Percentiles rank a stretch among this genome's conserved stretches.
These are phyloP conservation scores for Nematodospora anomalae DNA, from an alignment of 1,139 yeast genomes.

Conservation along the genomic window DNA sequence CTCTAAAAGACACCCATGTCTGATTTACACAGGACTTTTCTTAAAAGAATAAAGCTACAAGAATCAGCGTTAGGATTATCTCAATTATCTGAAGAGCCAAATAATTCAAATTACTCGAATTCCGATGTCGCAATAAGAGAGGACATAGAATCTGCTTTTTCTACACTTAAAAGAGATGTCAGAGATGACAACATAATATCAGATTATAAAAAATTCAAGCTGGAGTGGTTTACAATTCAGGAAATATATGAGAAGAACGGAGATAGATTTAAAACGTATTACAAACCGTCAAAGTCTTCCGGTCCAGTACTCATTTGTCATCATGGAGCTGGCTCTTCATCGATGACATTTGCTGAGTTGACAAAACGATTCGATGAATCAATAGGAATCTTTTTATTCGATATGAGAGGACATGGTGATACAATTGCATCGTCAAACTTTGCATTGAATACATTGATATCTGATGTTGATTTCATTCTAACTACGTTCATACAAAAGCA, in stretches of 20 bases:
- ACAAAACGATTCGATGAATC: conserved; percentile 28
- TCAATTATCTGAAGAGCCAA: conserved; percentile 29
- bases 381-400: conserved; percentile 65
- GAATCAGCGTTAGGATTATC: conserved; percentile 40
- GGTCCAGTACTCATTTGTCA: conserved; percentile 70
- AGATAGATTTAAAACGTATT: conserved; percentile 55
- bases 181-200: conserved; percentile 8
- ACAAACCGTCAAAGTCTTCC: conserved; percentile 48
- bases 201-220: conserved; percentile 15
- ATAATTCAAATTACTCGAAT: neutral
- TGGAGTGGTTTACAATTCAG: conserved; percentile 20
- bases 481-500: conserved; percentile 30
- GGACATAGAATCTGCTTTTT: neutral
- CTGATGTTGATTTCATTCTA: conserved; percentile 57
- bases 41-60: conserved; percentile 38
- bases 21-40: conserved; percentile 41
- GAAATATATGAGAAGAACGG: conserved; percentile 8
- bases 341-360: conserved; percentile 68
- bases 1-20: conserved; percentile 31
- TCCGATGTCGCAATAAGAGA: neutral
- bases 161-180: neutral
- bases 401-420: conserved; percentile 81
- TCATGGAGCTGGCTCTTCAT: conserved; percentile 96
- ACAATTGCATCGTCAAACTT: conserved; percentile 36
- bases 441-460: conserved; percentile 50